A percentile compares a stretch with the other conserved stretches of the same genome.
phyloP scores from a whole-genome alignment of 2,329 filamentous ascomycete genomes.

The Zasmidium citrigriseum region DNA sequence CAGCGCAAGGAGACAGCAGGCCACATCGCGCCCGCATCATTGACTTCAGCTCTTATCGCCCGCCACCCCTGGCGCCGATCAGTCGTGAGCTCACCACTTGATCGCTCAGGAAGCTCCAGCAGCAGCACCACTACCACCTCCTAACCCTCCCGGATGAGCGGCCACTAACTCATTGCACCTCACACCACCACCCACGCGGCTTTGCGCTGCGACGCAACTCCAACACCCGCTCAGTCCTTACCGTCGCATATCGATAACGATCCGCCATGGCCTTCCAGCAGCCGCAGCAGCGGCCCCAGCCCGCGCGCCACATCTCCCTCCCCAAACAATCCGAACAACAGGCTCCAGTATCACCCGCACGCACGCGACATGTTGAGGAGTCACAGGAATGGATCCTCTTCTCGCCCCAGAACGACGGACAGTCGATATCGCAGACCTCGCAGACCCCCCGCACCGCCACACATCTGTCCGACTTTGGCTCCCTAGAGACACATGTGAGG shows the following conservation, averaged over 20 bases:
- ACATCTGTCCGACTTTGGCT: constrained; percentile 77
- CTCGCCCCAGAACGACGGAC: constrained; percentile 62
- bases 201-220: background rate
- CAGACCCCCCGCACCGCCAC: constrained; percentile 69
- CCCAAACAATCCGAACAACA: constrained; percentile 17
- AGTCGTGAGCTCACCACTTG: constrained; percentile 12
- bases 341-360: constrained; percentile 37
- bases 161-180: background rate
- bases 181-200: constrained; percentile 10
- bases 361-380: constrained; percentile 60
- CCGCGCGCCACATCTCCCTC: constrained; percentile 19
- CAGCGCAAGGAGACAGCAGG: background rate
- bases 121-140: background rate
- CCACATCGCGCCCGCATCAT: too few species aligned
- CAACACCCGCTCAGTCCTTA: constrained; percentile 5
- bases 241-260: constrained; percentile 5
- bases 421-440: constrained; percentile 68
- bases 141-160: background rate
- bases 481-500: constrained; percentile 67
- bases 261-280: constrained; percentile 27
- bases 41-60: constrained; percentile 8
- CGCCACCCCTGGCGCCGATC: constrained; percentile 12
- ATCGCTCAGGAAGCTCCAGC: constrained; percentile 4
- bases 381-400: constrained; percentile 97
- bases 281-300: constrained; percentile 22